Evolutionary conservation across 768 basidiomycete species (phyloP).

Genomic region (Kwoniella botswanensis): DNA sequence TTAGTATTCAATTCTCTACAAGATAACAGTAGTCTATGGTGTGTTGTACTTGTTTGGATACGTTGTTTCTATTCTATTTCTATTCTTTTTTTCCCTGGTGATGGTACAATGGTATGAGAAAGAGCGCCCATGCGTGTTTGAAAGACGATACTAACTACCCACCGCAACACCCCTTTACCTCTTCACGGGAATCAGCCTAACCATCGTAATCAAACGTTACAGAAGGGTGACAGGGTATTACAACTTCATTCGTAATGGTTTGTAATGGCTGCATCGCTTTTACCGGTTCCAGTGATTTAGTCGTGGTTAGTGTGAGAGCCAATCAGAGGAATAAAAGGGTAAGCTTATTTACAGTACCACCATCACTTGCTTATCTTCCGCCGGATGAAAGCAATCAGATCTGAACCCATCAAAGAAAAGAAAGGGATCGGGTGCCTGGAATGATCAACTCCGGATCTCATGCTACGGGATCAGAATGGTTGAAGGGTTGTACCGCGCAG

Average conservation of each 20-base stretch:
- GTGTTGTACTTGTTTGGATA: neutral
- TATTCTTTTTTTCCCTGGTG: neutral
- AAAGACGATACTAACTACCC: neutral
- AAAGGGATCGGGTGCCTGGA: neutral
- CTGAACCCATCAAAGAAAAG: too few species aligned
- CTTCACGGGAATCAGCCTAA: neutral
- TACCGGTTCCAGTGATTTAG: neutral
- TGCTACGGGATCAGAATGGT: too few species aligned
- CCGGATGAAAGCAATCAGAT: too few species aligned
- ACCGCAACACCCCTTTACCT: neutral
- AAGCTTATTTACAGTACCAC: too few species aligned
- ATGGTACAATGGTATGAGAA: neutral
- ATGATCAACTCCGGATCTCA: neutral
- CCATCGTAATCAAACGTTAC: too few species aligned
- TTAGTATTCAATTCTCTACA: too few species aligned
- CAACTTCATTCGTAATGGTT: neutral
- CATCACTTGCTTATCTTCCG: too few species aligned
- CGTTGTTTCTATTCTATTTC: neutral
- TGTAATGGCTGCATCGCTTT: neutral
- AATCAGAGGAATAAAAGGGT: neutral
- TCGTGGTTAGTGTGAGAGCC: constrained; percentile 1
- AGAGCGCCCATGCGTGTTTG: neutral
- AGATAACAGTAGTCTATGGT: too few species aligned
- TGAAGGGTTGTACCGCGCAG: too few species aligned
- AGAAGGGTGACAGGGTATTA: too few species aligned